Conservation (phyloP, 306 rosid genomes). For the Luffa acutangula region DNA sequence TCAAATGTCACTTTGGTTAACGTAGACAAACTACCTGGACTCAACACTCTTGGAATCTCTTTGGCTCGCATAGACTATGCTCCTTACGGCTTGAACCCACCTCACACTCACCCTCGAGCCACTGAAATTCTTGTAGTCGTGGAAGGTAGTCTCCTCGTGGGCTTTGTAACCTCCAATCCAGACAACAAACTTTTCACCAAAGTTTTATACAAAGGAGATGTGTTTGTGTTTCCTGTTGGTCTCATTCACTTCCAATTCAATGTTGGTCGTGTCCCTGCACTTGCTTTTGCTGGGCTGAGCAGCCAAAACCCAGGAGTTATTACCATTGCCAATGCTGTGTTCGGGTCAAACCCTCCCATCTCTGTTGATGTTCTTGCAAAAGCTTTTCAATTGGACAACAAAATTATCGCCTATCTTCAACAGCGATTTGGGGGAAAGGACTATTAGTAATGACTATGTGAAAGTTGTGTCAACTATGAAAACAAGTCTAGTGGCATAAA, state of each 20-base stretch:
- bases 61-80: conserved; percentile 5
- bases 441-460: no score
- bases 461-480: no score
- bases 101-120: conserved; percentile 1
- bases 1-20: neutral
- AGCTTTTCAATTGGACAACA: neutral
- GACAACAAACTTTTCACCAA: no score
- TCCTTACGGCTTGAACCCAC: conserved; percentile 4
- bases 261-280: no score
- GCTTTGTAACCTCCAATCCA: neutral
- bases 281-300: no score
- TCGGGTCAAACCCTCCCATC: neutral
- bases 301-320: no score
- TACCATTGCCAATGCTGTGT: neutral
- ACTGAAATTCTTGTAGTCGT: neutral
- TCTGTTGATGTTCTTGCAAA: conserved; percentile 3
- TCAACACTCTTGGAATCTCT: conserved; percentile 7
- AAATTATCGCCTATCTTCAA: neutral
- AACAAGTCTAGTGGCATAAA: no score
- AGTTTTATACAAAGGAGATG: no score
- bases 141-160: conserved; percentile 1
- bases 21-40: conserved; percentile 1
- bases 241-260: no score
- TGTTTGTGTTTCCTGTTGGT: no score
- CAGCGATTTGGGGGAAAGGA: neutral